Evolutionary conservation across 306 rosid genomes (phyloP), one percentile per base, ranked within the genome.

Genomic region (Dalbergia oliveri): DNA sequence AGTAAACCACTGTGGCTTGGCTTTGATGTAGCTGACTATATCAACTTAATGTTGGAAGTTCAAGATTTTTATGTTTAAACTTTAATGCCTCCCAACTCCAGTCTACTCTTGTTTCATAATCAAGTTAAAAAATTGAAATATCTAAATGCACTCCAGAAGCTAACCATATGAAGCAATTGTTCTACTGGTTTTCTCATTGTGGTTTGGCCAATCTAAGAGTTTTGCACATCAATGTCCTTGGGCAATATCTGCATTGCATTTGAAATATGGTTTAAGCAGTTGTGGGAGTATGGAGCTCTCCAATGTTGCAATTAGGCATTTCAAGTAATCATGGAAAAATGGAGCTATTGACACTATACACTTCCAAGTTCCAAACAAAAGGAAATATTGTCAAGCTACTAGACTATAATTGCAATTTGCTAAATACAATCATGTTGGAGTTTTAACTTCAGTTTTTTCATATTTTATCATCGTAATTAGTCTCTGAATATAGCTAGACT

Each of bases 401-500:
- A 14, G 8, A 78, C 49, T 66, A 34, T 16, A 4, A 67, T 66
- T 66, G 56, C 47, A 58, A 66, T 39, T 14, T 66, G 39, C 61
- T n/a, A 26, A 59, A 49, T 34, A 7, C 1, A 21, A 39, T 73
- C 54, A 5, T 79, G 50, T 62, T 3, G 53, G 26, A 53, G 66
- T 45, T 69, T 4, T 37, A 37, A 37, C 41, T 37, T 37, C 41
- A 37, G 5, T 23, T 61, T 26, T 80, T 56, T 57, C 6, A 5
- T 58, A 50, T 15, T 34, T 75, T 75, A 11, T n/a, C 23, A 12
- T 34, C 47, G 9, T 58, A 18, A 35, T 5, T 69, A 37, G 18
- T 57, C 66, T 70, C 47, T 43, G 18, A 81, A 51, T 77, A 9
- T 33, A 31, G 50, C 33, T 12, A 18, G 72, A 73, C 45, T 60